Percentiles rank a stretch among this genome's conserved stretches.
These are phyloP conservation scores for Cutaneotrichosporon cavernicola DNA, from an alignment of 1,284 basidiomycete species.

Conservation along the genomic window DNA sequence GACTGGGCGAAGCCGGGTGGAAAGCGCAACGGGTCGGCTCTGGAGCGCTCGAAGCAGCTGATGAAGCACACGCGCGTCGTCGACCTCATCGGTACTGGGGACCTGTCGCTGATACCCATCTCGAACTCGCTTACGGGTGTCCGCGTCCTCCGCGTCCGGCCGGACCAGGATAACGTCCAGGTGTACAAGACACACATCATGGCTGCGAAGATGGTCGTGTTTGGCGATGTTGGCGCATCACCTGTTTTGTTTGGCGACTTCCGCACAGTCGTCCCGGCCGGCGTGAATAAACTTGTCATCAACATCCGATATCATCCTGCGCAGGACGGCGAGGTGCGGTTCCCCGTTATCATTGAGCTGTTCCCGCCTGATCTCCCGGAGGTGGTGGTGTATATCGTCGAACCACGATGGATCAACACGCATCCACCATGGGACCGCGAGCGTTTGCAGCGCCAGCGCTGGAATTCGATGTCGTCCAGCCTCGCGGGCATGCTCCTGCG, in stretches of 20 bases:
- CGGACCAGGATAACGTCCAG: not conserved
- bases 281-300: conserved; percentile 12
- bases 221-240: conserved; percentile 3
- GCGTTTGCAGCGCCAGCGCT: not conserved
- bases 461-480: conserved; percentile 8
- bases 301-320: conserved; percentile 16
- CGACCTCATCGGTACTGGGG: conserved; percentile 18
- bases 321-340: conserved; percentile 2
- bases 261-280: conserved; percentile 11
- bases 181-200: conserved; percentile 1
- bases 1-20: not conserved
- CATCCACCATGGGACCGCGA: conserved; percentile 9
- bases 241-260: conserved; percentile 3
- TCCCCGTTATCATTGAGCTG: not conserved
- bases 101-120: conserved; percentile 12
- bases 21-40: not conserved
- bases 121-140: conserved; percentile 2
- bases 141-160: conserved; percentile 15
- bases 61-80: conserved; percentile 17
- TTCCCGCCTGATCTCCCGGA: conserved; percentile 8
- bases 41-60: conserved; percentile 3
- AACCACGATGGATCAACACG: conserved; percentile 16
- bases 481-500: conserved; percentile 9
- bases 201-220: conserved; percentile 6
- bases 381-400: conserved; percentile 14